Percentiles rank a stretch among this genome's conserved stretches.
phyloP scores from a whole-genome alignment of 352 stramenopile species.

The Globisporangium rhizosaccharum region DNA sequence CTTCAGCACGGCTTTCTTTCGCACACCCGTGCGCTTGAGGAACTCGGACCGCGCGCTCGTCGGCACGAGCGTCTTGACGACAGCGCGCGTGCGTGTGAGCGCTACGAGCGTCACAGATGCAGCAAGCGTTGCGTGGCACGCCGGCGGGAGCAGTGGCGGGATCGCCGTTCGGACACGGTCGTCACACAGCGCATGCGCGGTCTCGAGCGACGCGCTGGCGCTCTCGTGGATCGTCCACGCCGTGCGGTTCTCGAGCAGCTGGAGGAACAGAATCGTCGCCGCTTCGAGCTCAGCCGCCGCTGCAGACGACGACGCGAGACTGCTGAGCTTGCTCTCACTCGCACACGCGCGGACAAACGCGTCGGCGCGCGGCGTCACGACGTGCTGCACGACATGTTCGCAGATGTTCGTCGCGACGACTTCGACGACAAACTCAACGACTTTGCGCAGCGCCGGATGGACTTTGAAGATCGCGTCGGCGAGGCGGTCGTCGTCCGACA shows the following conservation, averaged over 20 bases:
- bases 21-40: constrained; percentile 31
- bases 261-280: constrained; percentile 21
- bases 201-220: constrained; percentile 19
- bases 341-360: constrained; percentile 34
- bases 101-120: constrained; percentile 29
- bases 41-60: constrained; percentile 49
- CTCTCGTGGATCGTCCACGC: constrained; percentile 23
- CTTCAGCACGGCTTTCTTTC: constrained; percentile 42
- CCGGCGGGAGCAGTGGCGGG: constrained; percentile 29
- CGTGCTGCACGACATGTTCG: constrained; percentile 39
- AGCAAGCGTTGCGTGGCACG: constrained; percentile 30
- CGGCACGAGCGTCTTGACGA: constrained; percentile 28
- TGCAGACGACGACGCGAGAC: constrained; percentile 7
- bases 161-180: constrained; percentile 26
- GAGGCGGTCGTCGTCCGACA: constrained; percentile 24
- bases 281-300: constrained; percentile 3
- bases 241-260: constrained; percentile 33
- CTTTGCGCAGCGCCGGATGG: constrained; percentile 43
- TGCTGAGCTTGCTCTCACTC: constrained; percentile 14
- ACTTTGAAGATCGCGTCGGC: constrained; percentile 54
- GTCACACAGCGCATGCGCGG: constrained; percentile 27
- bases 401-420: constrained; percentile 55
- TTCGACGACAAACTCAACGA: constrained; percentile 62
- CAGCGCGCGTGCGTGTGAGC: constrained; percentile 22
- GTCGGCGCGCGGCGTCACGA: constrained; percentile 39